Evolutionary conservation across 2,329 filamentous ascomycete genomes (phyloP).

Genomic region (Aspergillus tamarii): DNA sequence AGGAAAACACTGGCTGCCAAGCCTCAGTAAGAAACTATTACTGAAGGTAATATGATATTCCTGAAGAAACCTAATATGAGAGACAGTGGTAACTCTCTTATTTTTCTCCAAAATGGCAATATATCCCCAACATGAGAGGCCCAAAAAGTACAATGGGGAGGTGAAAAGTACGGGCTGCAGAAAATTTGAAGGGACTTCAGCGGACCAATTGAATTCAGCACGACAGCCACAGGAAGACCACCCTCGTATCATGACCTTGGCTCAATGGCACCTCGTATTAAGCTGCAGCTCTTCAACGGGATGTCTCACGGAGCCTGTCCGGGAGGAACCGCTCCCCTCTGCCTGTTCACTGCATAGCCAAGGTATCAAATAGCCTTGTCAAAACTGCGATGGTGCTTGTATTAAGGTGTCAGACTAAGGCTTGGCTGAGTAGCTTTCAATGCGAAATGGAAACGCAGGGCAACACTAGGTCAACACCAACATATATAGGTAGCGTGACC

Average conservation of each 20-base stretch:
- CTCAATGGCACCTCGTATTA: background rate
- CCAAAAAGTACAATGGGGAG: background rate
- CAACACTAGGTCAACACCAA: too few species aligned
- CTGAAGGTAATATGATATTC: background rate
- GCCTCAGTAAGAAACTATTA: background rate
- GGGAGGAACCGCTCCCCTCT: background rate
- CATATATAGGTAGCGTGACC: too few species aligned
- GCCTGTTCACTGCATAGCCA: background rate
- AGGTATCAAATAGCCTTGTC: background rate
- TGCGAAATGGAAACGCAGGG: too few species aligned
- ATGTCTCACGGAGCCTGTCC: background rate
- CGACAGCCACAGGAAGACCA: background rate
- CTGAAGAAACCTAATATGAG: too few species aligned
- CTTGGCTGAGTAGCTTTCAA: too few species aligned
- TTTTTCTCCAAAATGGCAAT: background rate
- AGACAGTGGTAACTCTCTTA: background rate
- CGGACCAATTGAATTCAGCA: background rate
- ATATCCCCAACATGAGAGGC: background rate
- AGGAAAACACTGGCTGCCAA: too few species aligned
- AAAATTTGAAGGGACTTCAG: background rate
- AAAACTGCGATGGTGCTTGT: background rate
- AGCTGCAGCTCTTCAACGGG: background rate
- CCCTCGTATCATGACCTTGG: background rate
- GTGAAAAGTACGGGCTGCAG: background rate
- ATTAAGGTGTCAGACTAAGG: too few species aligned